Evolutionary conservation across 1,139 yeast genomes (phyloP), one percentile per base, ranked within the genome.

Genomic region (Magnusiomyces ingens): DNA sequence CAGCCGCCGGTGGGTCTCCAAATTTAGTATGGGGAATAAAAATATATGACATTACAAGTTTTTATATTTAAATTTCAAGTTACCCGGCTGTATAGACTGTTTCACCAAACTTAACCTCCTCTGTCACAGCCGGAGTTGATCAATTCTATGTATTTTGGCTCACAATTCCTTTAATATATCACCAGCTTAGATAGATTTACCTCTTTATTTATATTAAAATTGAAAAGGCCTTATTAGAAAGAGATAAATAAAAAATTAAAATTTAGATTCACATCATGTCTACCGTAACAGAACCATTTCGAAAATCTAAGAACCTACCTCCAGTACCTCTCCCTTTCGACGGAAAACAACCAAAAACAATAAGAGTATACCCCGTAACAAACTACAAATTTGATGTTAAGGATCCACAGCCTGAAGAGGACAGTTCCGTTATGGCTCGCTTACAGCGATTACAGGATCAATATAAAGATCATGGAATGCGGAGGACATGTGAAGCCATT

Each of bases 401-500:
- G 55, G 69, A 62, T 49, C 60, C 61, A 2, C 69, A 64, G 52
- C 69, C 67, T 8, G 71, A 68, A 55, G 68, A 66, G 53, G 71
- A 68, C 49, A 57, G 62, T n/a, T 64, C 68, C 3, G 67, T 65
- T 2, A 52, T 53, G 15, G 66, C 65, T 12, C 57, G 70, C 18
- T 51, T 66, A 37, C 65, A 63, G 26, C 57, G 67, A 15, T 58
- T 70, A 37, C 66, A 64, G 22, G 61, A 62, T 10, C 71, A 68
- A 47, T 69, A 69, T 56, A 64, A 64, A 22, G 52, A 53, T n/a
- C 57, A 61, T 44, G 74, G 73, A 1, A 66, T 67, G 62, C 58
- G 72, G 32, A 59, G 74, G 40, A 66, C 68, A 13, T 64, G 70
- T 45, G 73, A 71, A 52, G 71, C 68, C 11, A 58, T 71, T 5